Evolutionary conservation across 208 protist species (phyloP), one percentile per base, ranked within the genome.

Genomic region (Trypanosoma caninum): DNA sequence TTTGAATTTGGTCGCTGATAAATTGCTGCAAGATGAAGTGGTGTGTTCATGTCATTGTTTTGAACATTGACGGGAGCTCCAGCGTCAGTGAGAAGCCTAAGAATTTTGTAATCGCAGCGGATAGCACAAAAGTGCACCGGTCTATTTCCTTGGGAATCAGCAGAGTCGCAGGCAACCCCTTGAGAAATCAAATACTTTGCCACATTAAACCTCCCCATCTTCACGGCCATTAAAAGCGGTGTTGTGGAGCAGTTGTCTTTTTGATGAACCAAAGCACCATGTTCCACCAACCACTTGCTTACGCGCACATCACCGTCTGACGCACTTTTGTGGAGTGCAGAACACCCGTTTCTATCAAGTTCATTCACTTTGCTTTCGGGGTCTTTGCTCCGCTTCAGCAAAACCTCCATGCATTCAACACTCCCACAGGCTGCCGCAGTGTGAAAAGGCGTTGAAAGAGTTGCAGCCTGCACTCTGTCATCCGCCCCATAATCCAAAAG

Each of bases 241-340:
- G 91, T 97, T 13, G 81, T 71, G 62, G 82, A 73, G 40, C 71
- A 69, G 31, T 60, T 67, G 59, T 97, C 88, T 20, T 66, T 57
- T 33, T 78, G 82, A 63, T 97, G 86, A 20, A 97, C 76, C 40
- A 55, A 68, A 45, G 88, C 88, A 48, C 87, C 88, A 62, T 97
- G 85, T 60, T 95, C 80, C 8, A 97, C 84, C 11, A 97, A 70
- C 87, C 87, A 94, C 25, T 78, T 70, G 45, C 75, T 89, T 35
- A 97, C 91, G 30, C 84, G 80, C 48, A 94, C 83, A 40, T 95
- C 87, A 51, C 91, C 90, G 65, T 94, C 87, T 38, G 87, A 96
- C 33, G 87, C 84, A 62, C 90, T 93, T 73, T 91, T 94, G 69
- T 96, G 90, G 56, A 96, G 72, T 16, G 87, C 90, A 23, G 87